Evolutionary conservation across 2,329 filamentous ascomycete species (phyloP), one percentile per base, ranked within the genome.

Genomic region (Colletotrichum gigasporum): DNA sequence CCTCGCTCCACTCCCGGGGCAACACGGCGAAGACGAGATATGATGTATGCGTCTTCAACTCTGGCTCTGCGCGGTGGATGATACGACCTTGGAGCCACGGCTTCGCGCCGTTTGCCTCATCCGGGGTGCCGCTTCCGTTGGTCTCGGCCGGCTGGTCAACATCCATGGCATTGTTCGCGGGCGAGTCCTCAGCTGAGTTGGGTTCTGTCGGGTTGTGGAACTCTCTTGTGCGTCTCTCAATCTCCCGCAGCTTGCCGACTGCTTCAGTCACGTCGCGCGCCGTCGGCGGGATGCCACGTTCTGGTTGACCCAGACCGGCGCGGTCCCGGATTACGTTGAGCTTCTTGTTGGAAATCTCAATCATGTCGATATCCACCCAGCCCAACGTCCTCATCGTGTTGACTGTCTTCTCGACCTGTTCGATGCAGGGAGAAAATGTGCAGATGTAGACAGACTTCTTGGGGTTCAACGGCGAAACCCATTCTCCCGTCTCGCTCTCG

Each of bases 341-440:
- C 3, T 91, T 89, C 70, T 88, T 89, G 71, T 97, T 90, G 10
- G 88, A 83, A 10, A 99, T 87, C 77, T 97, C 96, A 1, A 97
- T 92, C 92, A 97, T 97, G 70, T 92, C 89, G 68, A 98, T 96
- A 62, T 95, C 91, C 9, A 94, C 86, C 96, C 96, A 99, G 55
- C 93, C 93, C 6, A 94, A 81, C 35, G 89, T 86, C 56, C 95
- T 90, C 77, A 99, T 85, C 11, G 88, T 87, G 10, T 92, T 90
- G 56, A 97, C 90, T 0, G 96, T 98, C 59, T 90, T 88, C 55
- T 91, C 93, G 20, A 96, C 95, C 80, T 99, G 96, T 78, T 99
- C 96, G 69, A 99, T 96, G 77, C 96, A 99, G 0, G 96, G 96
- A 1, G 92, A 96, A 79, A 99, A 99, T 1, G 94, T 96, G 81